Conservation (phyloP, 768 basidiomycete species). For the Mycena galopus region DNA sequence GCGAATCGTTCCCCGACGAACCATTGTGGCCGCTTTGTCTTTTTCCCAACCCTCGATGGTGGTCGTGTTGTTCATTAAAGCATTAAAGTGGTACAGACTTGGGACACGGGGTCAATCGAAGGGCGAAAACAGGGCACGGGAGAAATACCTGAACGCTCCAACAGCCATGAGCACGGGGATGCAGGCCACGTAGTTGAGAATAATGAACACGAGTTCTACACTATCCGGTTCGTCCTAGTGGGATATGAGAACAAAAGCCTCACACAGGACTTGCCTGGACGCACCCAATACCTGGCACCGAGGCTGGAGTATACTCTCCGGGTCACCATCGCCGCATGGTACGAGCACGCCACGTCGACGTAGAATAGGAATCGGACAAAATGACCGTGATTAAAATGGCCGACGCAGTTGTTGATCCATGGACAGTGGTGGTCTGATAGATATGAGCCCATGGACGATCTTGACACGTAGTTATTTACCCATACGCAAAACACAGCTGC, state of each 20-base stretch:
- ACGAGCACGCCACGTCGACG: conserved; percentile 90
- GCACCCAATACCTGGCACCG: conserved; percentile 65
- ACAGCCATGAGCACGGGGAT: conserved; percentile 89
- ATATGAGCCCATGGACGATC: conserved; percentile 14
- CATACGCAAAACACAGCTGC: conserved; percentile 90
- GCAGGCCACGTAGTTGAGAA: conserved; percentile 89
- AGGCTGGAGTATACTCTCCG: conserved; percentile 67
- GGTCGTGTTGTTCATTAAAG: conserved; percentile 84
- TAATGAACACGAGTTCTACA: conserved; percentile 83
- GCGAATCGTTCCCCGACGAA: conserved; percentile 86
- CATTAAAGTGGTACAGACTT: conserved; percentile 90
- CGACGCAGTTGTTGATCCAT: conserved; percentile 96
- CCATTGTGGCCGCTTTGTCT: conserved; percentile 90
- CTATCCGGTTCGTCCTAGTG: conserved; percentile 76
- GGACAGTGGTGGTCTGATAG: conserved; percentile 88
- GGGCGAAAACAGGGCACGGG: background rate
- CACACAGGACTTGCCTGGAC: conserved; percentile 33
- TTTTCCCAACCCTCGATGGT: conserved; percentile 99
- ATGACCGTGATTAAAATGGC: conserved; percentile 90
- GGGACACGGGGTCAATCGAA: background rate
- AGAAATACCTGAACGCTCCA: conserved; percentile 85
- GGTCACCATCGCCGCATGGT: conserved; percentile 89
- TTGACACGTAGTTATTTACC: conserved; percentile 56
- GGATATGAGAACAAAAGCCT: background rate
- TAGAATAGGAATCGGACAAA: conserved; percentile 94